A percentile compares a stretch with the other conserved stretches of the same genome.
phyloP scores from a whole-genome alignment of 2,329 filamentous ascomycete genomes.

The Raffaelea albimanens region DNA sequence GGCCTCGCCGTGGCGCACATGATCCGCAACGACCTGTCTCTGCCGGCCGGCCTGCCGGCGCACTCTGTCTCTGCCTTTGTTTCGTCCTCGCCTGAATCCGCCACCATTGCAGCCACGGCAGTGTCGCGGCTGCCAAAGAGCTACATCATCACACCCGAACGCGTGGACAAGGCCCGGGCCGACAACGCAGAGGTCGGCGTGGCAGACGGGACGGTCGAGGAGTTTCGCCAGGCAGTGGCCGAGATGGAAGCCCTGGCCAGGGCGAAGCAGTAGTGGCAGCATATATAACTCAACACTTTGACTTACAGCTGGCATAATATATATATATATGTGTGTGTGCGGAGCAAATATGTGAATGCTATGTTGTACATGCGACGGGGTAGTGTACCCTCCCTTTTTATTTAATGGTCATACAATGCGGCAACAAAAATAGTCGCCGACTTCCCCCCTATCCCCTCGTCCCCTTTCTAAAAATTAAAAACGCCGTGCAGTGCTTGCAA shows the following conservation, averaged over 20 bases:
- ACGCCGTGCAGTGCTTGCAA: too few relatives aligned
- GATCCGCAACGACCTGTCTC: slow-evolving; percentile 28
- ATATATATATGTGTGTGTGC: too few relatives aligned
- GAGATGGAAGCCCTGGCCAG: neutral
- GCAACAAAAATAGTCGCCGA: too few relatives aligned
- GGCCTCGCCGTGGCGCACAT: slow-evolving; percentile 54
- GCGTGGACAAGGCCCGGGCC: slow-evolving; percentile 5
- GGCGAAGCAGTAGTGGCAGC: neutral
- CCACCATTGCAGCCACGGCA: slow-evolving; percentile 20
- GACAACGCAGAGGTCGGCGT: slow-evolving; percentile 4
- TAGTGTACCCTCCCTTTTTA: too few relatives aligned
- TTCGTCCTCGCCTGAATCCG: neutral
- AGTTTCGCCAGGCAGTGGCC: slow-evolving; percentile 1
- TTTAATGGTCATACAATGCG: too few relatives aligned
- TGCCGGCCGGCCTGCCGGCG: neutral
- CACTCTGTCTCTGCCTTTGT: too few relatives aligned
- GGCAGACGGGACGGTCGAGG: slow-evolving; percentile 6
- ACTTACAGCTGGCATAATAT: too few relatives aligned
- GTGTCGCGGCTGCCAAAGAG: slow-evolving; percentile 9
- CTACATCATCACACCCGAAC: slow-evolving; percentile 7
- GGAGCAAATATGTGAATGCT: too few relatives aligned
- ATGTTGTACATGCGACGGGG: too few relatives aligned
- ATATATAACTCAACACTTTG: too few relatives aligned
- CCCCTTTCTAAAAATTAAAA: too few relatives aligned
- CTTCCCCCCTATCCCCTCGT: too few relatives aligned